A percentile compares a stretch with the other conserved stretches of the same genome.
phyloP scores from a whole-genome alignment of 1,139 yeast species.

The Pneumocystis sp. region DNA sequence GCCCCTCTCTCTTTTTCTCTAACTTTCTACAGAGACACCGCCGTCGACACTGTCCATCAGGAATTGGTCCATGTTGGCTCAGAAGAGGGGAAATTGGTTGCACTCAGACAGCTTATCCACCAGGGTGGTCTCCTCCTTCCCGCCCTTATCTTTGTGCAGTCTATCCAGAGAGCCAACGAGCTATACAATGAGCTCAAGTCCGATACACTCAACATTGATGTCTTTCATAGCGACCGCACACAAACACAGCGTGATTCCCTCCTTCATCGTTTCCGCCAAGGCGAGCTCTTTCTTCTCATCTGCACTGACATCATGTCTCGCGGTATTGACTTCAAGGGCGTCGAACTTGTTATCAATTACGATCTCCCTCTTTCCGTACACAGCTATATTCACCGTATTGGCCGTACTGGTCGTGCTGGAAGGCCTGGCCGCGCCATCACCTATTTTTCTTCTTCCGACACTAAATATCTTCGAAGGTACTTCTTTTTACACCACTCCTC shows the following conservation, averaged over 20 bases:
- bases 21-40: slow-evolving; percentile 43
- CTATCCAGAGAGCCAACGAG: slow-evolving; percentile 88
- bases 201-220: slow-evolving; percentile 86
- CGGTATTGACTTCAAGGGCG: slow-evolving; percentile 96
- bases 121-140: slow-evolving; percentile 87
- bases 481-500: slow-evolving; percentile 23
- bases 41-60: slow-evolving; percentile 71
- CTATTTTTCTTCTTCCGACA: slow-evolving; percentile 82
- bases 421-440: slow-evolving; percentile 76
- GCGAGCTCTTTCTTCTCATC: slow-evolving; percentile 89
- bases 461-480: slow-evolving; percentile 44
- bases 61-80: slow-evolving; percentile 74
- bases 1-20: not conserved
- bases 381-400: slow-evolving; percentile 92
- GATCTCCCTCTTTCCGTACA: slow-evolving; percentile 93
- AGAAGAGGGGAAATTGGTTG: slow-evolving; percentile 86
- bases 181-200: slow-evolving; percentile 80
- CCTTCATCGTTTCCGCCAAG: slow-evolving; percentile 68
- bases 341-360: slow-evolving; percentile 82
- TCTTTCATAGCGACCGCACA: slow-evolving; percentile 89
- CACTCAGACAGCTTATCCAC: slow-evolving; percentile 66
- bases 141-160: slow-evolving; percentile 77
- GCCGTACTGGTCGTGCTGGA: slow-evolving; percentile 97
- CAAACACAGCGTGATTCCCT: slow-evolving; percentile 76
- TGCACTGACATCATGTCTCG: slow-evolving; percentile 93